phyloP scores from a whole-genome alignment of 2,329 filamentous ascomycete genomes.

The Sordariomycetes sp. region DNA sequence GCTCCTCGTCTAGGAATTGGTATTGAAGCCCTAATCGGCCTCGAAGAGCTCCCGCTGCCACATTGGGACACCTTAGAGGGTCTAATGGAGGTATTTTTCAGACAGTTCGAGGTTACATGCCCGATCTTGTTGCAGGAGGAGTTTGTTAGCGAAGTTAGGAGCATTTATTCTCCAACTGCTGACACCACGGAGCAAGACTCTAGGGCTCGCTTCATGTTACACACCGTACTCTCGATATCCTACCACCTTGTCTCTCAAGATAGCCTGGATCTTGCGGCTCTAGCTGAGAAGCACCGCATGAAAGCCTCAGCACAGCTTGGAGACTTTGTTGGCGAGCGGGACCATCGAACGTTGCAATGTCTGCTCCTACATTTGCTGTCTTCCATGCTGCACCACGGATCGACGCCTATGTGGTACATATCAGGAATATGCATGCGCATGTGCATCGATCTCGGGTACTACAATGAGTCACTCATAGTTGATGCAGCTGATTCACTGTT shows the following conservation, averaged over 20 bases:
- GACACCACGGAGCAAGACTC: constrained; percentile 5
- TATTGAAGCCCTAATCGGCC: neutral
- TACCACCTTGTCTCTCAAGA: constrained; percentile 10
- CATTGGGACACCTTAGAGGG: constrained; percentile 9
- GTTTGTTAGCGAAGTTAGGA: constrained; percentile 5
- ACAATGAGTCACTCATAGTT: constrained; percentile 9
- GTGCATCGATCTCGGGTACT: constrained; percentile 13
- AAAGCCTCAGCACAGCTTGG: constrained; percentile 10
- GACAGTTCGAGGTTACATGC: constrained; percentile 13
- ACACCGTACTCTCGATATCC: constrained; percentile 11
- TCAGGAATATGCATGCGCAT: constrained; percentile 13
- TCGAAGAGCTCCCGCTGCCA: constrained; percentile 4
- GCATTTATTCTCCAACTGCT: constrained; percentile 2
- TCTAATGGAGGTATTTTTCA: constrained; percentile 11
- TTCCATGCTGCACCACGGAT: constrained; percentile 9
- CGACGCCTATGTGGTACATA: constrained; percentile 13
- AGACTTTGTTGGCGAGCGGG: constrained; percentile 10
- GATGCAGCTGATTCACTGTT: constrained; percentile 3
- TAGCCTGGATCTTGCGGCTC: constrained; percentile 8
- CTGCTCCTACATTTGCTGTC: constrained; percentile 11
- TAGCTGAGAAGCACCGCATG: constrained; percentile 8
- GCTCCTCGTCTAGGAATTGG: neutral
- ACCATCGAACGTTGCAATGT: constrained; percentile 11
- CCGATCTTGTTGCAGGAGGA: constrained; percentile 11
- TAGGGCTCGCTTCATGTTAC: constrained; percentile 10